Conservation (phyloP, 1,284 basidiomycete species). For the Cryptococcus sp. region DNA sequence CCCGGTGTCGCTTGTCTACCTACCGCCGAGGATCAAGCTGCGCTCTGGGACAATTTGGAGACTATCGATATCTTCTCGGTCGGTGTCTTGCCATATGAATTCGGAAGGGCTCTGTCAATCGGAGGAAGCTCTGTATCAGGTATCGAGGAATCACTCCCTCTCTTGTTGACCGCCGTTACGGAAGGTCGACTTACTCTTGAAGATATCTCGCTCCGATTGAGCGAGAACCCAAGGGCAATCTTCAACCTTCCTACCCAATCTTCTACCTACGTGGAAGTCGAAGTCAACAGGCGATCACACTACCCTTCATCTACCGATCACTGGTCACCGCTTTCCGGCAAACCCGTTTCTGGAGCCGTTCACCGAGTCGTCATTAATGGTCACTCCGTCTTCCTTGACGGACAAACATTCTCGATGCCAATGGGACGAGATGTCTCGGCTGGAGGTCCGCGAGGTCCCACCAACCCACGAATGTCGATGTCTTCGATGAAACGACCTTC, state of each 20-base stretch:
- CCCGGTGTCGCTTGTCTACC: conserved; percentile 65
- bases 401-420: conserved; percentile 60
- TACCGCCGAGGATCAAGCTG: conserved; percentile 69
- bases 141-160: conserved; percentile 79
- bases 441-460: conserved; percentile 51
- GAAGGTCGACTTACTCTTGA: conserved; percentile 76
- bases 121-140: conserved; percentile 69
- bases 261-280: conserved; percentile 88
- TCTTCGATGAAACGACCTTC: conserved; percentile 34
- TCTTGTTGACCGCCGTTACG: conserved; percentile 81
- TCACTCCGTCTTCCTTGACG: conserved; percentile 89
- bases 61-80: conserved; percentile 89
- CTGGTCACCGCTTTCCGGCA: conserved; percentile 83
- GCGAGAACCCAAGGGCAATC: conserved; percentile 89
- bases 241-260: conserved; percentile 84
- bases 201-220: conserved; percentile 72
- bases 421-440: conserved; percentile 79
- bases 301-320: conserved; percentile 53
- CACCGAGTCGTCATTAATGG: conserved; percentile 90
- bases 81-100: conserved; percentile 73
- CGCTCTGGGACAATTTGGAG: conserved; percentile 82
- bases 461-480: conserved; percentile 40
- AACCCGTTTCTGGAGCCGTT: conserved; percentile 66
- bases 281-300: conserved; percentile 69
- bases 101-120: conserved; percentile 67